Conservation (phyloP, 305 asterid genomes). For the Coffea humblotiana region DNA sequence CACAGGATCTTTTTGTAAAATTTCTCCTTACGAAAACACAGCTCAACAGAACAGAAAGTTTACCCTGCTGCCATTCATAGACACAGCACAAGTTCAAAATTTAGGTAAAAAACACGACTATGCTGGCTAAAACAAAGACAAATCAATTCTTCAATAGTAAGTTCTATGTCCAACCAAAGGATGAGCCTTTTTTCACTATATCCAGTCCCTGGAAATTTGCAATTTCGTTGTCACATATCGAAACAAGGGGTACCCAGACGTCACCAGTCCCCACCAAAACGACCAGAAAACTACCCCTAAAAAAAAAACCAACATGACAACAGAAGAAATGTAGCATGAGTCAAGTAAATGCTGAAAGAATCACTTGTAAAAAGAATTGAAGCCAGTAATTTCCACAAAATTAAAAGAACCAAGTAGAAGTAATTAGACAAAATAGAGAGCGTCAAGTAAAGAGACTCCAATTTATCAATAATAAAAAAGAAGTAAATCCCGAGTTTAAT, state of each 20-base stretch:
- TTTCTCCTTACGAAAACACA: neutral
- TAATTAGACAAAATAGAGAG: neutral
- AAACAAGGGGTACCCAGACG: neutral
- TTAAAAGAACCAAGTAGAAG: neutral
- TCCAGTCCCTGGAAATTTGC: neutral
- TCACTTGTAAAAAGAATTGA: neutral
- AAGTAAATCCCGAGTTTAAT: neutral
- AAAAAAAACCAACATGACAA: neutral
- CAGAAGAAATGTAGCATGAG: neutral
- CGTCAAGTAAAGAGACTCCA: neutral
- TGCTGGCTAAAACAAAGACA: neutral
- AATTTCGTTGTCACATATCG: neutral
- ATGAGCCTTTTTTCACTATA: neutral
- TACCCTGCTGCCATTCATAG: constrained; percentile 2
- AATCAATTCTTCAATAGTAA: neutral
- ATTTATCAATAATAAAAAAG: neutral
- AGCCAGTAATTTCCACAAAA: neutral
- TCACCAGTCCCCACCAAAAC: neutral
- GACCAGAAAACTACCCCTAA: neutral
- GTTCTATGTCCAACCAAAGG: neutral
- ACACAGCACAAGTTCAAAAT: neutral
- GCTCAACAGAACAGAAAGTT: neutral
- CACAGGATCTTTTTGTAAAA: neutral
- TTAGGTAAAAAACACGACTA: neutral
- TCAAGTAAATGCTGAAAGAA: neutral